A percentile compares a stretch with the other conserved stretches of the same genome.
phyloP scores from a whole-genome alignment of 2,329 filamentous ascomycete genomes.

The Ceratocystis colombiana region DNA sequence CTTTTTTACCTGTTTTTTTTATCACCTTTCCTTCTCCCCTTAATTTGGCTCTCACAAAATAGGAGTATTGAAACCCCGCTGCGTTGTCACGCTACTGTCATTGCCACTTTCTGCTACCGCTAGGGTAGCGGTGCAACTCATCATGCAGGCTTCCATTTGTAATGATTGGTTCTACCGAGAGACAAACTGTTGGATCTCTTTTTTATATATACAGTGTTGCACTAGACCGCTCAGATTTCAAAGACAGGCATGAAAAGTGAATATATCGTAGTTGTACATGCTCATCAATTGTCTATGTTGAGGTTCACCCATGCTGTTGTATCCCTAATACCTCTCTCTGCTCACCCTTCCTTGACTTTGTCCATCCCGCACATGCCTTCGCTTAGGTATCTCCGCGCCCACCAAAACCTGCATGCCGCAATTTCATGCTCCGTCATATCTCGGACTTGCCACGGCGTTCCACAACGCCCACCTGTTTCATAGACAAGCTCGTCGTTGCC shows the following conservation, averaged over 20 bases:
- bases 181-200: not conserved
- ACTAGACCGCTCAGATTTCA: not conserved
- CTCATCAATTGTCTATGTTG: too few species aligned
- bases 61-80: not conserved
- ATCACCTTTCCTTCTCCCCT: not conserved
- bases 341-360: not conserved
- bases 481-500: slow-evolving; percentile 47
- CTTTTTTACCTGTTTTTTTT: not conserved
- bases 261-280: not conserved
- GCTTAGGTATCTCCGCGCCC: slow-evolving; percentile 42
- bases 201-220: slow-evolving; percentile 5
- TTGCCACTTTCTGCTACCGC: not conserved
- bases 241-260: not conserved
- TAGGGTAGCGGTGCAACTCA: slow-evolving; percentile 1
- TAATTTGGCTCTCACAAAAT: slow-evolving; percentile 11
- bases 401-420: slow-evolving; percentile 51
- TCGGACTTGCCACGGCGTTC: slow-evolving; percentile 38
- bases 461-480: slow-evolving; percentile 32
- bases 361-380: slow-evolving; percentile 32
- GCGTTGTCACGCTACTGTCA: not conserved
- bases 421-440: slow-evolving; percentile 38
- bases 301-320: not conserved
- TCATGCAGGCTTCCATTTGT: not conserved
- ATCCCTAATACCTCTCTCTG: not conserved
- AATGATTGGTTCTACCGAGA: not conserved